Base-by-base conservation (phyloP, 306 rosid species). In the Gastrolobium villosum region DNA sequence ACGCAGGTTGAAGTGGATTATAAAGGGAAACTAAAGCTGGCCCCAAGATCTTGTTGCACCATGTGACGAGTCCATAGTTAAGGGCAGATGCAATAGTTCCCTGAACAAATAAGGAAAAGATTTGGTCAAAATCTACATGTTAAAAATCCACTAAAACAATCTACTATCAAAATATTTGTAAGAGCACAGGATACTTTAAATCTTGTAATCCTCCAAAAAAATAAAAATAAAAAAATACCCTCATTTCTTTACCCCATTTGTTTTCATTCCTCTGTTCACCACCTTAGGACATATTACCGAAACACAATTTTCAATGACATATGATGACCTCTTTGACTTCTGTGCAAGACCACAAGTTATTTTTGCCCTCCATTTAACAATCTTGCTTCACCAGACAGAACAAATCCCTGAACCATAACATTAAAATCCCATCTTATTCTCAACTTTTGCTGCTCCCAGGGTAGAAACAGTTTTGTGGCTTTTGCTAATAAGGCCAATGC, bases 31-130 rank as follows among this genome's bases (percentile, higher is more conserved):
- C 94, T 86, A 95, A 78, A 74, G 98, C 77, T 73, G 99, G 99
- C 66, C 99, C 99, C 80, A 95, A 80, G 62, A 95, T 91, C 84
- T 88, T 95, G 83, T 91, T 92, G 88, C 91, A 70, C 99, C 99
- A 95, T 45, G 91, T 85, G 56, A 88, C 59, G 37, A 95, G 88
- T 82, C 91, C 99, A 85, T 91, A 92, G 72, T 86, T 92, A 57
- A 95, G 89, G 43, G 98, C 99, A 80, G 99, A 95, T 36, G 98
- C 89, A 80, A 92, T 74, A 44, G 56, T 82, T 78, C 99, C 99
- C 98, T 94, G 85, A 81, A 85, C 32, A 70, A 74, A 59, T 9
- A 81, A 68, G 57, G 52, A 49, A 49, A 63, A 9, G 30, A 53
- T 72, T 28, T 4, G 31, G 44, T 74, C 41, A 55, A 26, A 73